Percentiles rank a stretch among this genome's conserved stretches.
Evolutionary conservation across 345 rosid genomes (phyloP).

Genomic region (Acer saccharum): DNA sequence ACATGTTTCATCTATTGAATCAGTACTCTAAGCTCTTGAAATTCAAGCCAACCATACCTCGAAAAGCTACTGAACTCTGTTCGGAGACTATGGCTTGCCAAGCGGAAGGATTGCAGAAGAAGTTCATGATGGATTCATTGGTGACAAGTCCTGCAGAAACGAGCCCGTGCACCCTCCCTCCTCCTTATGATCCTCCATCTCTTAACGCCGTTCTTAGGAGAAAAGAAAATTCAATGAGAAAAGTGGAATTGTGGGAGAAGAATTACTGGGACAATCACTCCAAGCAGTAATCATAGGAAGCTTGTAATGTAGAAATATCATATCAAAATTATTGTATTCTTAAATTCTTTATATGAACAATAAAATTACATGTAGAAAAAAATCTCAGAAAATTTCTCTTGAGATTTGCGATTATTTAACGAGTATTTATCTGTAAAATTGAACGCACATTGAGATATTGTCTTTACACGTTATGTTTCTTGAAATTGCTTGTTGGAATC

Average conservation of each 20-base stretch:
- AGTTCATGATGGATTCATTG: constrained; percentile 68
- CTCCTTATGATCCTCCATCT: constrained; percentile 62
- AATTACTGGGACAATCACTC: constrained; percentile 47
- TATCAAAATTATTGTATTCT: background rate
- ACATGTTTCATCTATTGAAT: constrained; percentile 76
- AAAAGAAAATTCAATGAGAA: constrained; percentile 30
- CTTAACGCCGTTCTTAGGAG: constrained; percentile 30
- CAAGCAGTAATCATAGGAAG: constrained; percentile 21
- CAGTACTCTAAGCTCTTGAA: constrained; percentile 65
- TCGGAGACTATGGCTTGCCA: constrained; percentile 65
- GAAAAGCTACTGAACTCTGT: constrained; percentile 48
- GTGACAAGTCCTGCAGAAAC: constrained; percentile 58
- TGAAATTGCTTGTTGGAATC: too few species aligned
- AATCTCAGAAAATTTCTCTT: background rate
- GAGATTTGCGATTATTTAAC: background rate
- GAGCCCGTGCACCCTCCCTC: constrained; percentile 62
- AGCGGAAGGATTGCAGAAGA: constrained; percentile 44
- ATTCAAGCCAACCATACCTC: constrained; percentile 56
- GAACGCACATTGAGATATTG: background rate
- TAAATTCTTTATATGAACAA: background rate
- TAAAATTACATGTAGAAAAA: background rate
- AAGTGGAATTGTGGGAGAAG: constrained; percentile 50
- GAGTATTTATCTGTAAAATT: too few species aligned
- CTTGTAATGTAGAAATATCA: constrained; percentile 1
- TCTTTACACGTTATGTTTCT: background rate